These are phyloP conservation scores for Yarrowia deformans DNA, from an alignment of 805 yeast species.

Conservation along the genomic window DNA sequence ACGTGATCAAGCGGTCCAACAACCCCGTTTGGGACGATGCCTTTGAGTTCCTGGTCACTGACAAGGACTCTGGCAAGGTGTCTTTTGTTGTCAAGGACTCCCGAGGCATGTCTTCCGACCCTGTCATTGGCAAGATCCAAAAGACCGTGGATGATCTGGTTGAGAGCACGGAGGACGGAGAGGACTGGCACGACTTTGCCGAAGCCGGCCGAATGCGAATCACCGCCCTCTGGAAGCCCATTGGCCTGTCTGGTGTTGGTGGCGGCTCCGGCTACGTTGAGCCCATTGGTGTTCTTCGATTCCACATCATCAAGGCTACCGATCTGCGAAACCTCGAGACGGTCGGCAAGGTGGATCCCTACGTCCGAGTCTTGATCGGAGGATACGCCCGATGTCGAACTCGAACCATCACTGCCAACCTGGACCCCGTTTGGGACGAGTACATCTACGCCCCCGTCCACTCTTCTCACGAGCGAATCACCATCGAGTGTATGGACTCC, in stretches of 20 bases:
- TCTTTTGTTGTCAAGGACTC: slow-evolving; percentile 71
- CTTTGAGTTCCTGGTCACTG: slow-evolving; percentile 72
- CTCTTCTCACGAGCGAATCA: slow-evolving; percentile 79
- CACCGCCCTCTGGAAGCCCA: slow-evolving; percentile 85
- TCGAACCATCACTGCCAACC: slow-evolving; percentile 65
- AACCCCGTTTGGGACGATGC: slow-evolving; percentile 71
- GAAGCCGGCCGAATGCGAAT: slow-evolving; percentile 74
- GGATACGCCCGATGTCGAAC: slow-evolving; percentile 82
- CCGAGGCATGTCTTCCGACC: slow-evolving; percentile 64
- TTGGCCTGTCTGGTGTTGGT: slow-evolving; percentile 68
- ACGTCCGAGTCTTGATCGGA: slow-evolving; percentile 78
- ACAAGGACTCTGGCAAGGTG: slow-evolving; percentile 73
- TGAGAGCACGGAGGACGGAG: slow-evolving; percentile 79
- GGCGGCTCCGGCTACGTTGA: slow-evolving; percentile 86
- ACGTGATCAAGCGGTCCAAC: slow-evolving; percentile 64
- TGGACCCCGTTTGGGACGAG: slow-evolving; percentile 87
- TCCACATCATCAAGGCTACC: slow-evolving; percentile 70
- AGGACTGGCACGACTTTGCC: slow-evolving; percentile 75
- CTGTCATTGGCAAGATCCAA: slow-evolving; percentile 63
- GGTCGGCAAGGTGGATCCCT: slow-evolving; percentile 93
- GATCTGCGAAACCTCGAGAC: slow-evolving; percentile 84
- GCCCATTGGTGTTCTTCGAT: slow-evolving; percentile 90
- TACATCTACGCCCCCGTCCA: slow-evolving; percentile 81
- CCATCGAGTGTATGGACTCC: slow-evolving; percentile 91
- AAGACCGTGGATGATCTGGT: slow-evolving; percentile 65